phyloP scores from a whole-genome alignment of 1,139 yeast species.

The Wickerhamomyces sp. region DNA sequence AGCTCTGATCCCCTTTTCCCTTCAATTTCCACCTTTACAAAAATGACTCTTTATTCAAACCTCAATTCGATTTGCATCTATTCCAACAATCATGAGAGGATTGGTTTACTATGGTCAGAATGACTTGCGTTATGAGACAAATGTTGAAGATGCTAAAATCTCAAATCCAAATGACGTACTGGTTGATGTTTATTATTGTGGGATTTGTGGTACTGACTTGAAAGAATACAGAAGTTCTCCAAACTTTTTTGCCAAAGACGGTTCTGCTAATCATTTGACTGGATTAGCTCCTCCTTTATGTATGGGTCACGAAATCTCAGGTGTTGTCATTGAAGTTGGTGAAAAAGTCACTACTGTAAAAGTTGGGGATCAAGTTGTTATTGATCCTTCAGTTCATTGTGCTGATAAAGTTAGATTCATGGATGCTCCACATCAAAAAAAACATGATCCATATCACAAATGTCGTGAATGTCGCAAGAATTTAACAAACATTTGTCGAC shows the following conservation, averaged over 20 bases:
- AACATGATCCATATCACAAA: conserved; percentile 18
- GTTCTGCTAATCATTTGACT: conserved; percentile 29
- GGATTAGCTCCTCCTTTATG: conserved; percentile 31
- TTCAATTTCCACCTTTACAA: too few relatives aligned
- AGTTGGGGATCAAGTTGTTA: conserved; percentile 40
- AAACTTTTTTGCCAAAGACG: conserved; percentile 35
- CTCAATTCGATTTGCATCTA: too few relatives aligned
- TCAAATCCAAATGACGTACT: conserved; percentile 36
- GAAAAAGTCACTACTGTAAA: conserved; percentile 28
- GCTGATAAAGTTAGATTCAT: conserved; percentile 31
- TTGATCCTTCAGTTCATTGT: conserved; percentile 52
- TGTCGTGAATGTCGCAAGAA: conserved; percentile 44
- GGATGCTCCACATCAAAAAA: conserved; percentile 5
- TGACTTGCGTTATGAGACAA: conserved; percentile 33
- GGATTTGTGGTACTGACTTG: conserved; percentile 50
- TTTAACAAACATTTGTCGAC: conserved; percentile 41
- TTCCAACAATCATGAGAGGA: conserved; percentile 33
- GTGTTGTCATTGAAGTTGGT: conserved; percentile 34
- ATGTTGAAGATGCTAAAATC: conserved; percentile 34
- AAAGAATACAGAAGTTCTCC: conserved; percentile 45
- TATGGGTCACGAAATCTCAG: conserved; percentile 58
- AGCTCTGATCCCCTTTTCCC: too few relatives aligned
- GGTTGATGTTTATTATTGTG: conserved; percentile 42
- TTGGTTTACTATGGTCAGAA: conserved; percentile 39
- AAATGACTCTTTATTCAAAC: too few relatives aligned